These are phyloP conservation scores for Bromus sterilis DNA, from an alignment of 176 grass and related monocot genomes.

Conservation along the genomic window DNA sequence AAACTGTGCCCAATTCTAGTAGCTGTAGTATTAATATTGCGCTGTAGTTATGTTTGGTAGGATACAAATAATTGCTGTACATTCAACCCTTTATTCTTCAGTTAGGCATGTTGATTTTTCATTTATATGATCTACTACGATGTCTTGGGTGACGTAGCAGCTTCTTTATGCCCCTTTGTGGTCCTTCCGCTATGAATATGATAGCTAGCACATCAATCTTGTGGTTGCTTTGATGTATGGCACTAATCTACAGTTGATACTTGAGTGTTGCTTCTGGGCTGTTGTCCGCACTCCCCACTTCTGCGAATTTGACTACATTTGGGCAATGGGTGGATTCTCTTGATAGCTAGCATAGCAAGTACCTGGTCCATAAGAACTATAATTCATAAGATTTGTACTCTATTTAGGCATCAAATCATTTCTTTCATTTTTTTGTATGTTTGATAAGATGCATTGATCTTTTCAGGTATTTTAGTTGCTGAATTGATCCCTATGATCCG, in stretches of 20 bases:
- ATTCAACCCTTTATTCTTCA: conserved; percentile 4
- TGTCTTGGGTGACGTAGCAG: neutral
- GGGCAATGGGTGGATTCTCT: neutral
- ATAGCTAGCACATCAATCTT: neutral
- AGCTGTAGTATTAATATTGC: neutral
- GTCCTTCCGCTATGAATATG: neutral
- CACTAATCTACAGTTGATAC: neutral
- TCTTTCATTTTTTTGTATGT: conserved; percentile 9
- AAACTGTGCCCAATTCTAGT: neutral
- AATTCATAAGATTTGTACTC: neutral
- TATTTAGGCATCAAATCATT: conserved; percentile 7
- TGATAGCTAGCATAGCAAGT: neutral
- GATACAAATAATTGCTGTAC: neutral
- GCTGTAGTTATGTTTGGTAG: neutral
- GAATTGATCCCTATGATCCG: conserved; percentile 70
- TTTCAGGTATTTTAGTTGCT: conserved; percentile 78
- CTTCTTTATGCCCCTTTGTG: neutral
- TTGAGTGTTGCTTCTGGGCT: neutral
- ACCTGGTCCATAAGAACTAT: neutral
- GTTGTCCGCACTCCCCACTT: neutral
- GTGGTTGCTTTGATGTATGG: neutral
- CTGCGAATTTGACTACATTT: neutral
- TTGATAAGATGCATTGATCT: conserved; percentile 28
- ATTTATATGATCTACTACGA: neutral
- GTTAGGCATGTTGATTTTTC: neutral